Evolutionary conservation across 768 basidiomycete species (phyloP), one percentile per base, ranked within the genome.

Genomic region (Hortiboletus campestris): DNA sequence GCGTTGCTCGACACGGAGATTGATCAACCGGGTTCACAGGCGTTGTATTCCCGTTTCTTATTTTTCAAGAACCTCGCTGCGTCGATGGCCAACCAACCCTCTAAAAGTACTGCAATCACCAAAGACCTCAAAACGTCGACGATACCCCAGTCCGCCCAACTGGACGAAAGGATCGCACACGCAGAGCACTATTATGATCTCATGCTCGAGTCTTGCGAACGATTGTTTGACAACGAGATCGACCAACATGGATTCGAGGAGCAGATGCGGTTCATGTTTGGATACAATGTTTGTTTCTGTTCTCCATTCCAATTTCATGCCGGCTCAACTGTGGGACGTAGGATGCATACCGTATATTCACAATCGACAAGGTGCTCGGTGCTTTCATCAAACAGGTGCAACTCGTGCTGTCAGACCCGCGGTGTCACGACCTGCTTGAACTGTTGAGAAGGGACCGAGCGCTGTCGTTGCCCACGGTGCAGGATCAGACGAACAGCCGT

Each of bases 351-450:
- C 88, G 87, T 66, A 83, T 94, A 64, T 99, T 97, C 72, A 98
- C 96, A 0, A 77, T 97, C 25, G 96, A 99, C 74, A 94, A 97
- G 71, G 78, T 98, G 35, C 81, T 98, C 41, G 89, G 89, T 2
- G 79, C 84, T 2, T 80, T 98, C 57, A 85, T 99, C 72, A 98
- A 97, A 68, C 93, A 95, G 75, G 91, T 90, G 10, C 89, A 91
- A 65, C 68, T 78, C n/a, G 74, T 88, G 32, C 75, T 89, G n/a
- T 69, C 79, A 2, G 90, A 91, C 60, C 64, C 79, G 2, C 86
- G 84, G 63, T 86, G 85, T 64, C 86, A 87, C 62, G 88, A 91
- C 25, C 73, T 91, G 10, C 75, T 88, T 6, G 88, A 91, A 50
- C 71, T 83, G 17, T 71, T 92, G 54, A 87, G 86, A 65, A 80